Percentiles rank a stretch among this genome's conserved stretches.
These are phyloP conservation scores for Cladosporium sp. DNA, from an alignment of 2,329 filamentous ascomycete genomes.

Conservation along the genomic window DNA sequence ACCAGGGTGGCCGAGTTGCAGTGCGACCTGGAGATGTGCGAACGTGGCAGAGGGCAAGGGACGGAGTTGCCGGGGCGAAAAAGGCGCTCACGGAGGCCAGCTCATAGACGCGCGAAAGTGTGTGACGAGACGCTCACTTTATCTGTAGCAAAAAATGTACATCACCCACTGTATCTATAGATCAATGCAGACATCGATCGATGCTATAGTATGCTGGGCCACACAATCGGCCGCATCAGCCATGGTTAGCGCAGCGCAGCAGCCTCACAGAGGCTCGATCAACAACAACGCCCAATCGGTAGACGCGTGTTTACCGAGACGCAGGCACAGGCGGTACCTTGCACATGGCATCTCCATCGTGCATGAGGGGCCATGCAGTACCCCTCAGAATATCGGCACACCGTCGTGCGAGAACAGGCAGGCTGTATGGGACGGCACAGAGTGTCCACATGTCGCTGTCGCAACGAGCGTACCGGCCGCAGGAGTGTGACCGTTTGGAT, in stretches of 20 bases:
- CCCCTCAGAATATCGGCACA: not conserved
- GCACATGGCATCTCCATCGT: not conserved
- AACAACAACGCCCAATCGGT: too few species aligned
- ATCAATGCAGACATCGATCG: not conserved
- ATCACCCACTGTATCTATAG: not conserved
- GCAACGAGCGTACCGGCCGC: constrained; percentile 11
- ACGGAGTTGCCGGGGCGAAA: constrained; percentile 44
- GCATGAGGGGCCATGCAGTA: not conserved
- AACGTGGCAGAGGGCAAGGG: constrained; percentile 40
- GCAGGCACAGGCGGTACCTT: not conserved
- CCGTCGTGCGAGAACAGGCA: not conserved
- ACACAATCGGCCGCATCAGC: not conserved
- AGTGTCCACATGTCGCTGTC: constrained; percentile 9
- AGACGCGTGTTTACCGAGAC: not conserved
- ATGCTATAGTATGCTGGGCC: not conserved
- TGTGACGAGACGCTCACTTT: not conserved
- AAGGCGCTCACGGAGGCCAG: constrained; percentile 39
- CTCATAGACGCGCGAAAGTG: not conserved
- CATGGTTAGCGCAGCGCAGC: not conserved
- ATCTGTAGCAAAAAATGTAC: not conserved
- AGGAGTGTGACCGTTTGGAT: not conserved
- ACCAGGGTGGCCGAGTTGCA: constrained; percentile 38
- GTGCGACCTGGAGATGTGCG: constrained; percentile 33
- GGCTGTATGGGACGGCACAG: not conserved
- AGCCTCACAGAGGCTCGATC: too few species aligned